Percentiles rank a stretch among this genome's conserved stretches.
Conservation (phyloP, 2,329 filamentous ascomycete species). For the Thelonectria olida region DNA sequence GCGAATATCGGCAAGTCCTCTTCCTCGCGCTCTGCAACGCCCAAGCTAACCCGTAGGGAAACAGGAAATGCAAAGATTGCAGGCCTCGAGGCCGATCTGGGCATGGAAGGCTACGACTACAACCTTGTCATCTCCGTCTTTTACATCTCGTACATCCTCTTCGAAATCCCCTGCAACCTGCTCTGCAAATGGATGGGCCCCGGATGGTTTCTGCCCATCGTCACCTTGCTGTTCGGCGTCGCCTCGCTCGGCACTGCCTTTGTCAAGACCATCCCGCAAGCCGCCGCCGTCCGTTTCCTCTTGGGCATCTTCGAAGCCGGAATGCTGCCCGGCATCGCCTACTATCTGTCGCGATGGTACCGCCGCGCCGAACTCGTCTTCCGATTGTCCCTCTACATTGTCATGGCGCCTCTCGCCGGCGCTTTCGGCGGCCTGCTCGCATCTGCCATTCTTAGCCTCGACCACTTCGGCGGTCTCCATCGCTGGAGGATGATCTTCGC, state of each 20-base stretch:
- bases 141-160: slow-evolving; percentile 71
- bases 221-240: slow-evolving; percentile 65
- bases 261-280: slow-evolving; percentile 56
- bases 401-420: slow-evolving; percentile 71
- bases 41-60: slow-evolving; percentile 50
- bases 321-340: slow-evolving; percentile 71
- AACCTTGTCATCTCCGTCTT: slow-evolving; percentile 68
- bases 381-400: slow-evolving; percentile 65
- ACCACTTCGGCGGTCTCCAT: slow-evolving; percentile 62
- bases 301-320: slow-evolving; percentile 68
- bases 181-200: slow-evolving; percentile 71
- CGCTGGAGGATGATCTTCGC: slow-evolving; percentile 76
- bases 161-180: slow-evolving; percentile 70
- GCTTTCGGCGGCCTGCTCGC: slow-evolving; percentile 73
- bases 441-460: slow-evolving; percentile 67
- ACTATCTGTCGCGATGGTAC: slow-evolving; percentile 72
- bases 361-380: slow-evolving; percentile 68
- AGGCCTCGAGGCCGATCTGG: slow-evolving; percentile 63
- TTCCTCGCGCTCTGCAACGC: not conserved
- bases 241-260: slow-evolving; percentile 68
- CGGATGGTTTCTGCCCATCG: slow-evolving; percentile 65
- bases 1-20: not conserved
- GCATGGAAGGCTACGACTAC: slow-evolving; percentile 62
- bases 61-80: slow-evolving; percentile 69
- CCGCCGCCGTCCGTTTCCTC: slow-evolving; percentile 66